A percentile compares a stretch with the other conserved stretches of the same genome.
These are phyloP conservation scores for Hanseniaspora clermontiae DNA, from an alignment of 805 yeast genomes.

Conservation along the genomic window DNA sequence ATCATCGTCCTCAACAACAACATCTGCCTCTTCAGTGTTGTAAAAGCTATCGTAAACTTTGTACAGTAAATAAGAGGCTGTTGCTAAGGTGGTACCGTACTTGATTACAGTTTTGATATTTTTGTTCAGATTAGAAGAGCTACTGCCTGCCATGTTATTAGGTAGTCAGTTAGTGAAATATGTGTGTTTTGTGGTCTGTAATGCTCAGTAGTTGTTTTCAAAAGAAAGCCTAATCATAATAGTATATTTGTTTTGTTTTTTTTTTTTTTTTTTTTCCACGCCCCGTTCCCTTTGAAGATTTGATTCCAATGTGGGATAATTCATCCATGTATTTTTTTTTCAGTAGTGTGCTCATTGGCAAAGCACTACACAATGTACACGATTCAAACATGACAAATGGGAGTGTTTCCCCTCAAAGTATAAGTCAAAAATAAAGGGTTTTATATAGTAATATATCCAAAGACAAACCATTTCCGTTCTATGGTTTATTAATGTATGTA, in stretches of 20 bases:
- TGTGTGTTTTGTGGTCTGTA: not conserved
- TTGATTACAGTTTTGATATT: not conserved
- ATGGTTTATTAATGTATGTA: not conserved
- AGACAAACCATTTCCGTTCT: not conserved
- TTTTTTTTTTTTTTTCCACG: not conserved
- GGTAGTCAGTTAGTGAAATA: not conserved
- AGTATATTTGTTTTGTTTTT: not conserved
- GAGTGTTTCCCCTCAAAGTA: too few species aligned
- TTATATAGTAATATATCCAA: too few species aligned
- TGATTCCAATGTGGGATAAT: too few species aligned
- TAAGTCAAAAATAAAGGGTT: too few species aligned
- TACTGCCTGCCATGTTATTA: not conserved
- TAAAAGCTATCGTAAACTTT: constrained; percentile 4
- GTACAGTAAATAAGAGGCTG: constrained; percentile 1
- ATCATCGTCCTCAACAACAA: constrained; percentile 14
- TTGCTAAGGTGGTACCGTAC: constrained; percentile 1
- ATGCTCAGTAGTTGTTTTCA: not conserved
- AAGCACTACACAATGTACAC: too few species aligned
- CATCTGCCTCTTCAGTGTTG: constrained; percentile 17
- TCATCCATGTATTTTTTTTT: too few species aligned
- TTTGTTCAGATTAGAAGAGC: not conserved
- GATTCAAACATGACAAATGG: too few species aligned
- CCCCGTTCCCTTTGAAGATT: too few species aligned
- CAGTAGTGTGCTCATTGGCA: too few species aligned
- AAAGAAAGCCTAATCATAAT: too few species aligned